Conservation (phyloP, 2,329 filamentous ascomycete species). For the Fusarium praegraminearum region DNA sequence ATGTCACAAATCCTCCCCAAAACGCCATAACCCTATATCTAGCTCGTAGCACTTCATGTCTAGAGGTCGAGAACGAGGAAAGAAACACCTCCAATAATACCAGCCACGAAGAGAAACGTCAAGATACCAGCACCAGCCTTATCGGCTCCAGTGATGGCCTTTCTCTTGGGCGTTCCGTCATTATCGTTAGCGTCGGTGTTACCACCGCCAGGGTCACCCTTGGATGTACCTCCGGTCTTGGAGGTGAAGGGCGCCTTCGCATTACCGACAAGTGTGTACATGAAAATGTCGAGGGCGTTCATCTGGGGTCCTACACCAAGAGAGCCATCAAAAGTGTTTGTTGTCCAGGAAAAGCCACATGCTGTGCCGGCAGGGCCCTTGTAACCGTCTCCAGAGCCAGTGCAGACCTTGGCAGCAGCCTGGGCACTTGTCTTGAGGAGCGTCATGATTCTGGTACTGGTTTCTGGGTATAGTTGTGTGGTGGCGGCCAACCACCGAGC, state of each 20-base stretch:
- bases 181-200: constrained; percentile 48
- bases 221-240: constrained; percentile 69
- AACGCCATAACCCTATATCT: constrained; percentile 6
- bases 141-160: constrained; percentile 61
- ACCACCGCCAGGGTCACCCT: constrained; percentile 63
- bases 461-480: constrained; percentile 66
- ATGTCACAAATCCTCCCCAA: not conserved
- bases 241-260: constrained; percentile 62
- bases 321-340: constrained; percentile 66
- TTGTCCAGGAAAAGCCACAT: constrained; percentile 76
- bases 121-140: constrained; percentile 67
- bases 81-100: constrained; percentile 62
- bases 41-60: not conserved
- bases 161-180: constrained; percentile 34
- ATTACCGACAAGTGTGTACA: constrained; percentile 67
- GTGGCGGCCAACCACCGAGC: constrained; percentile 73
- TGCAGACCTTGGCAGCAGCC: constrained; percentile 66
- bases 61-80: constrained; percentile 47
- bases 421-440: constrained; percentile 64
- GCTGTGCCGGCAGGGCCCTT: constrained; percentile 68
- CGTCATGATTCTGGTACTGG: constrained; percentile 61
- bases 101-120: constrained; percentile 63
- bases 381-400: constrained; percentile 58
- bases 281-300: constrained; percentile 73
- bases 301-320: constrained; percentile 77